phyloP scores from a whole-genome alignment of 768 basidiomycete species.

The Pisolithus marmoratus region DNA sequence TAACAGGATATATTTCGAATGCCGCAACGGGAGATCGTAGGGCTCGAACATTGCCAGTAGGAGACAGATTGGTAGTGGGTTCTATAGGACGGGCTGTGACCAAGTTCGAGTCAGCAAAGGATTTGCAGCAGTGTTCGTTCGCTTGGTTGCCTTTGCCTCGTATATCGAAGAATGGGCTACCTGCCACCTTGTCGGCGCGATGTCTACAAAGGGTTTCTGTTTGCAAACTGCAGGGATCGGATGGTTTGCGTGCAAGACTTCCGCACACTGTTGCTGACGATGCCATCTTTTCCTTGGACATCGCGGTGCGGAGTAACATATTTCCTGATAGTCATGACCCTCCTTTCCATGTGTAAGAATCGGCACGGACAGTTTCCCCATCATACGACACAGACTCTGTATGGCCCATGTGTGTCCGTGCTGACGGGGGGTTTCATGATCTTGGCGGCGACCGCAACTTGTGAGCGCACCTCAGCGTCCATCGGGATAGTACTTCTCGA shows the following conservation, averaged over 20 bases:
- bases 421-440: constrained; percentile 17
- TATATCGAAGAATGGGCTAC: too few species aligned
- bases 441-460: too few species aligned
- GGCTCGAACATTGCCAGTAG: constrained; percentile 45
- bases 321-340: constrained; percentile 37
- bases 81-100: constrained; percentile 26
- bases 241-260: constrained; percentile 38
- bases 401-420: constrained; percentile 33
- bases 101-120: constrained; percentile 37
- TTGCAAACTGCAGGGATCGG: too few species aligned
- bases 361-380: too few species aligned
- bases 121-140: too few species aligned
- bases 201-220: too few species aligned
- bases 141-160: too few species aligned
- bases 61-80: constrained; percentile 18
- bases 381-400: constrained; percentile 42
- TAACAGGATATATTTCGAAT: constrained; percentile 45
- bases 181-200: too few species aligned
- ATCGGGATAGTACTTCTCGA: too few species aligned
- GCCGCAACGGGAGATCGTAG: constrained; percentile 56
- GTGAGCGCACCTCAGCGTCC: too few species aligned
- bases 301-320: constrained; percentile 24
- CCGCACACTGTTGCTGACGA: constrained; percentile 48
- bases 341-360: constrained; percentile 24
- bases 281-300: too few species aligned